Base-by-base conservation (phyloP, 2,329 filamentous ascomycete species). In the Nothopassalora personata region DNA sequence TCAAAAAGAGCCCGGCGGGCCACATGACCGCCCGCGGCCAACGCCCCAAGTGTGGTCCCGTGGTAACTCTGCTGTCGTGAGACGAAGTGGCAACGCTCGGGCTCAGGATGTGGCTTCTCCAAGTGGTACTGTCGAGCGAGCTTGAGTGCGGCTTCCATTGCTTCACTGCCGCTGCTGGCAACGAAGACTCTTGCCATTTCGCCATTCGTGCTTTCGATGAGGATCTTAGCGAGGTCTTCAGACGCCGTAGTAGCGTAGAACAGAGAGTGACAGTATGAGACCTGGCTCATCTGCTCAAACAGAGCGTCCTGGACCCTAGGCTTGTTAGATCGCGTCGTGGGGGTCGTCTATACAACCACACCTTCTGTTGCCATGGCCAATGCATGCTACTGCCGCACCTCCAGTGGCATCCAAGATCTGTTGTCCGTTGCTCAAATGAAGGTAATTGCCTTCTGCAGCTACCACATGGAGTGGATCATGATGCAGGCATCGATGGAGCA, bases 401-500 rank as follows among this genome's bases (percentile, higher is more conserved):
- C 86, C 83, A 19, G 86, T 88, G 1, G 84, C 86, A 71, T 94
- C 90, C 13, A 91, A 80, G 47, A 94, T 81, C 34, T 75, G 77
- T 27, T 81, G 79, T 1, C 86, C 86, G 68, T 80, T 78, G 64
- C 76, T 75, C 1, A 85, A 74, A 34, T 76, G 72, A n/a, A 85
- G 72, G 60, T 80, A 81, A 63, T 79, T 77, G 10, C 81, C 82
- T 57, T 77, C 71, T 5, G 78, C 83, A 0, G 75, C 77, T 9
- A 77, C 69, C 4, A 82, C 81, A 52, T 72, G 75, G 53, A 75
- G 71, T n/a, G 82, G 79, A 19, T 75, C 61, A 31, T 75, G 66
- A 56, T 77, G 76, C 2, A 82, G 75, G 54, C 79, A 76, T 39
- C 82, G 76, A 66, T 85, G 81, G 43, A 86, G 74, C 27, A 84